A percentile compares a stretch with the other conserved stretches of the same genome.
Evolutionary conservation across 495 filamentous ascomycete genomes (phyloP).

Genomic region (Extremus antarcticus): DNA sequence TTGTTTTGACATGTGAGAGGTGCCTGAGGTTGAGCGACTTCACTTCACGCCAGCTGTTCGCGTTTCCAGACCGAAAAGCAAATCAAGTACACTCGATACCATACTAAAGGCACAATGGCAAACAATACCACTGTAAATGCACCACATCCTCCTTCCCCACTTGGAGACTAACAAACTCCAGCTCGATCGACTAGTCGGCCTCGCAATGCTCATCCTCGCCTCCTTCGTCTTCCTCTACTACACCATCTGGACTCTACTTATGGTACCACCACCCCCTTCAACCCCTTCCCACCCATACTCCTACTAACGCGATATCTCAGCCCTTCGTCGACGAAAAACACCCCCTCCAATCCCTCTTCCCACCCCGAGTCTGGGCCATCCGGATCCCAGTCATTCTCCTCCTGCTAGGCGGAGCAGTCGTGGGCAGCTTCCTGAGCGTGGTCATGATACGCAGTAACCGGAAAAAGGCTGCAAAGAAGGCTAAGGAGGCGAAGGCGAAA

Average conservation of each 20-base stretch:
- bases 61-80: no score
- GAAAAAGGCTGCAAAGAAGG: conserved; percentile 91
- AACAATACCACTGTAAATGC: conserved; percentile 1
- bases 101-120: conserved; percentile 1
- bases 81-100: not conserved
- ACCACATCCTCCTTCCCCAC: not conserved
- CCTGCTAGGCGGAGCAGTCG: conserved; percentile 81
- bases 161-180: conserved; percentile 27
- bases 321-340: conserved; percentile 91
- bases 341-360: conserved; percentile 89
- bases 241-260: conserved; percentile 91
- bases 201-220: conserved; percentile 94
- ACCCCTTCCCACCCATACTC: conserved; percentile 1
- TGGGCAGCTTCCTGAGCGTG: conserved; percentile 88
- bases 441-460: conserved; percentile 98
- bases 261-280: conserved; percentile 46
- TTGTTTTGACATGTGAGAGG: no score
- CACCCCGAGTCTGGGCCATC: conserved; percentile 95
- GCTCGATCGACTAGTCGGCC: conserved; percentile 92
- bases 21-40: no score
- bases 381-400: conserved; percentile 95
- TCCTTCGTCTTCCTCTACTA: conserved; percentile 97
- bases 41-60: not conserved
- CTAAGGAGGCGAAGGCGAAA: conserved; percentile 51
- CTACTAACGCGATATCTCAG: conserved; percentile 35